Conservation (phyloP, 345 rosid species). For the Euphorbia pulcherrima region DNA sequence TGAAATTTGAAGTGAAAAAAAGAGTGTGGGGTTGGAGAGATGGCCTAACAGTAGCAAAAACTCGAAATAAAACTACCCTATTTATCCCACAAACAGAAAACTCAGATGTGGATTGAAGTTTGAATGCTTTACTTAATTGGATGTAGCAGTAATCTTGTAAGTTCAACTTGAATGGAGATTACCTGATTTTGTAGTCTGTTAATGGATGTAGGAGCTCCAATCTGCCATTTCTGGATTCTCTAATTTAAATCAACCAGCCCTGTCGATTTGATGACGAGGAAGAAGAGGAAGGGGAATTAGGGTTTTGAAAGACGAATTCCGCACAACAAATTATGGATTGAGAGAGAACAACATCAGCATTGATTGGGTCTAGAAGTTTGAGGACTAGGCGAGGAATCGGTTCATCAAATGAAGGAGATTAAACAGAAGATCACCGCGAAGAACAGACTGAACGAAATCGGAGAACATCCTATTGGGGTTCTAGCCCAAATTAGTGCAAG, state of each 20-base stretch:
- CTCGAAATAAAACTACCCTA: constrained; percentile 15
- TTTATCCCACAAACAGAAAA: constrained; percentile 6
- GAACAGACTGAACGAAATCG: constrained; percentile 19
- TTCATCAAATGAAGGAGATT: background rate
- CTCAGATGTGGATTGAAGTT: background rate
- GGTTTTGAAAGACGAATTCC: background rate
- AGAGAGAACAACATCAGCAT: background rate
- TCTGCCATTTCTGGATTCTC: constrained; percentile 4
- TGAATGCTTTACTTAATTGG: constrained; percentile 1
- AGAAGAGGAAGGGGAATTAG: background rate
- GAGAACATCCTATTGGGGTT: constrained; percentile 1
- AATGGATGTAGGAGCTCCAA: constrained; percentile 17
- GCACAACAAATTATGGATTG: background rate
- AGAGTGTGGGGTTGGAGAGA: no score
- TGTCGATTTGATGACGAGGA: background rate
- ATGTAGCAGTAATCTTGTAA: background rate
- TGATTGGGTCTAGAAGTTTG: constrained; percentile 15
- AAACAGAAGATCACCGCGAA: constrained; percentile 7
- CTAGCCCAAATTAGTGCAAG: no score
- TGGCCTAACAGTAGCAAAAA: background rate
- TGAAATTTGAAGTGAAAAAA: no score
- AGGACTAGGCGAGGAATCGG: background rate
- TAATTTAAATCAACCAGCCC: constrained; percentile 14
- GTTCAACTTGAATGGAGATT: background rate
- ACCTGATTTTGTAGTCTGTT: background rate